Percentiles rank a stretch among this genome's conserved stretches.
Evolutionary conservation across 148 eudicot species (phyloP).

Genomic region (Gaultheria prostrata): DNA sequence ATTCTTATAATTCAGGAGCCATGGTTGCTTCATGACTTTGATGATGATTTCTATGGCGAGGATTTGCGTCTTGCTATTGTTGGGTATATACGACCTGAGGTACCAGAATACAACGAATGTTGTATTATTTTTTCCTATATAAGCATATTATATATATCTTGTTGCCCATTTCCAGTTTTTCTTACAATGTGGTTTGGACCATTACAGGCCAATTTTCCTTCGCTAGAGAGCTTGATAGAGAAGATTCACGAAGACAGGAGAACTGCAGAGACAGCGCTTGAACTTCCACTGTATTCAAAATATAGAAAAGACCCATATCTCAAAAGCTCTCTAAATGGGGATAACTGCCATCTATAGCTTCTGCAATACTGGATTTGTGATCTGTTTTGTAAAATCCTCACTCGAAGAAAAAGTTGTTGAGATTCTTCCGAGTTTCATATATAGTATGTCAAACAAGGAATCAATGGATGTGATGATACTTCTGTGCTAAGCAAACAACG

Average conservation of each 20-base stretch:
- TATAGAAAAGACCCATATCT: constrained; percentile 56
- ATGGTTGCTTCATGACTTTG: constrained; percentile 92
- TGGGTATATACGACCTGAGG: constrained; percentile 94
- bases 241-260: constrained; percentile 67
- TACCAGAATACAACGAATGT: constrained; percentile 16
- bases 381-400: not conserved
- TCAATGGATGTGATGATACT: not conserved
- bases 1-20: constrained; percentile 63
- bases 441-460: not conserved
- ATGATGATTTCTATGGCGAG: constrained; percentile 86
- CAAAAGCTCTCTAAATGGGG: constrained; percentile 27
- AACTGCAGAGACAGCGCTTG: constrained; percentile 77
- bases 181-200: constrained; percentile 5
- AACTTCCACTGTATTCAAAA: constrained; percentile 66
- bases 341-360: constrained; percentile 12
- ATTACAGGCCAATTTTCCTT: constrained; percentile 62
- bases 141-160: not conserved
- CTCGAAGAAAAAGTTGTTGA: not conserved
- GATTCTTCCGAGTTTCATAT: not conserved
- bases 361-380: not conserved
- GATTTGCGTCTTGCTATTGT: constrained; percentile 75
- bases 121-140: not conserved
- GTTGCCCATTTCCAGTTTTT: not conserved
- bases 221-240: constrained; percentile 65
- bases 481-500: not conserved